Evolutionary conservation across 108 stramenopile genomes (phyloP).

Genomic region (Aurantiochytrium sp.): DNA sequence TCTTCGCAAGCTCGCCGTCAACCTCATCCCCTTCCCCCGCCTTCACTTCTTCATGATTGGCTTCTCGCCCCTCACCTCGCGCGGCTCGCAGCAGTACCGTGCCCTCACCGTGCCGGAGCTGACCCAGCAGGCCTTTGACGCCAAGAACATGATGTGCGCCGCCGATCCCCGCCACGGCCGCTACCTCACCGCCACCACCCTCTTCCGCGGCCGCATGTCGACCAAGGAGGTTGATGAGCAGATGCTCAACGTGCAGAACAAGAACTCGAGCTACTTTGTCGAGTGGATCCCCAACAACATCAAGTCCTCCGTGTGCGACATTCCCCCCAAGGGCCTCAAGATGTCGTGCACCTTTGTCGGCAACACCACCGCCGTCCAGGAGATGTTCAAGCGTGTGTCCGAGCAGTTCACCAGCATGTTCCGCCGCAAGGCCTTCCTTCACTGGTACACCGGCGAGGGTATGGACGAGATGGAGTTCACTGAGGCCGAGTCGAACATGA

Average conservation of each 20-base stretch:
- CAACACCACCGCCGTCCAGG: slow-evolving; percentile 45
- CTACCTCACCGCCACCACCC: slow-evolving; percentile 92
- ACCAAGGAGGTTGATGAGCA: slow-evolving; percentile 79
- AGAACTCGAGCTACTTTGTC: slow-evolving; percentile 72
- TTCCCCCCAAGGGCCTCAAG: slow-evolving; percentile 36
- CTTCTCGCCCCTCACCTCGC: slow-evolving; percentile 85
- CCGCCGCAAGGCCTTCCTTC: slow-evolving; percentile 50
- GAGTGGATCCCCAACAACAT: too few relatives aligned
- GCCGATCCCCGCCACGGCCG: slow-evolving; percentile 97
- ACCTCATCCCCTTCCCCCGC: slow-evolving; percentile 97
- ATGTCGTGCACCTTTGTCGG: slow-evolving; percentile 47
- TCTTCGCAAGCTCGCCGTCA: slow-evolving; percentile 93
- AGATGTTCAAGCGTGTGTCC: slow-evolving; percentile 41
- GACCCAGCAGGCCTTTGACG: slow-evolving; percentile 88
- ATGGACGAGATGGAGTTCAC: slow-evolving; percentile 59
- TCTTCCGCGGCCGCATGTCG: slow-evolving; percentile 94
- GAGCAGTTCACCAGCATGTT: slow-evolving; percentile 53
- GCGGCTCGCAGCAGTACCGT: slow-evolving; percentile 85
- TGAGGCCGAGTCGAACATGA: slow-evolving; percentile 56
- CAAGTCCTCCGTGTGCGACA: slow-evolving; percentile 22
- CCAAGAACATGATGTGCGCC: slow-evolving; percentile 99
- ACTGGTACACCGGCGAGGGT: slow-evolving; percentile 50
- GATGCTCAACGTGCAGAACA: slow-evolving; percentile 94
- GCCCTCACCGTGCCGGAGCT: slow-evolving; percentile 91
- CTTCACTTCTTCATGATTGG: slow-evolving; percentile 98